These are phyloP conservation scores for Brettanomyces nanus DNA, from an alignment of 805 yeast species.

Conservation along the genomic window DNA sequence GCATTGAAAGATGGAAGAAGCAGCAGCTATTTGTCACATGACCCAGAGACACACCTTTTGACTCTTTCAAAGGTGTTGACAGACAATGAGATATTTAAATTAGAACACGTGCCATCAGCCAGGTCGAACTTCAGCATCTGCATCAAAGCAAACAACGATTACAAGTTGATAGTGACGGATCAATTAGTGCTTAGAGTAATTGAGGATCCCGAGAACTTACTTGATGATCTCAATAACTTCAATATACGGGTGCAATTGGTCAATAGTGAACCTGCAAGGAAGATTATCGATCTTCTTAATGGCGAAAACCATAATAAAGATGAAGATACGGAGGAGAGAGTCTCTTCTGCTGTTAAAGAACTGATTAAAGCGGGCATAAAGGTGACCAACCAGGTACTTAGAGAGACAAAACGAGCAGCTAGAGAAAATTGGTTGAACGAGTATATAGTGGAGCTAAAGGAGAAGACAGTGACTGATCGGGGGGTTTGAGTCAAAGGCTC, in stretches of 20 bases:
- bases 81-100: conserved; percentile 18
- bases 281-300: conserved; percentile 2
- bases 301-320: conserved; percentile 10
- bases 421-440: conserved; percentile 21
- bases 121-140: neutral
- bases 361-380: conserved; percentile 17
- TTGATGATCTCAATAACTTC: conserved; percentile 12
- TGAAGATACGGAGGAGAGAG: neutral
- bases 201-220: conserved; percentile 21
- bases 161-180: conserved; percentile 3
- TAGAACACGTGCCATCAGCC: neutral
- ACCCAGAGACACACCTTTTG: conserved; percentile 11
- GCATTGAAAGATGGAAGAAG: conserved; percentile 2
- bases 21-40: conserved; percentile 19
- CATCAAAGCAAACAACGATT: neutral
- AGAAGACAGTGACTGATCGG: conserved; percentile 20
- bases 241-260: conserved; percentile 20
- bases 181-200: conserved; percentile 18
- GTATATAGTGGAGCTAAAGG: conserved; percentile 21
- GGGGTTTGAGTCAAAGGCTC: conserved; percentile 13
- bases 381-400: conserved; percentile 14
- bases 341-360: conserved; percentile 16
- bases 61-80: conserved; percentile 21
- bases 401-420: conserved; percentile 16
- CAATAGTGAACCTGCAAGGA: conserved; percentile 15